Conservation (phyloP, 2,329 filamentous ascomycete genomes). For the Calonectria naviculata region DNA sequence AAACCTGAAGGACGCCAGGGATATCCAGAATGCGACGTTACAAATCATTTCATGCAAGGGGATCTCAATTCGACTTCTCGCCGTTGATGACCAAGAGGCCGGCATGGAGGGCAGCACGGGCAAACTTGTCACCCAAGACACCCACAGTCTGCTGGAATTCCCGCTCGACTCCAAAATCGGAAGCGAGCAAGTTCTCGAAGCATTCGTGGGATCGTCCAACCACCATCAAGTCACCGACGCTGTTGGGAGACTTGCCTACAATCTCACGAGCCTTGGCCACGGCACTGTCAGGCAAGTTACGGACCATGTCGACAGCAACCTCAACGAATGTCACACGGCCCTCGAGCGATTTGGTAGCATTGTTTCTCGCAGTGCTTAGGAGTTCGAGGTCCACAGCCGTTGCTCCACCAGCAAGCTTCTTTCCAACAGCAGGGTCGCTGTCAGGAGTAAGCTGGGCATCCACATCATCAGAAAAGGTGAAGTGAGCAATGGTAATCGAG, state of each 20-base stretch:
- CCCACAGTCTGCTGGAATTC: slow-evolving; percentile 41
- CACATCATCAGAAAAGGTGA: slow-evolving; percentile 35
- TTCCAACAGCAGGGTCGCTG: slow-evolving; percentile 23
- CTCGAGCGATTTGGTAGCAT: slow-evolving; percentile 27
- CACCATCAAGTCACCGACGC: slow-evolving; percentile 40
- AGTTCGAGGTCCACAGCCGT: slow-evolving; percentile 43
- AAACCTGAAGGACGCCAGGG: not conserved
- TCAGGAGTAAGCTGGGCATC: slow-evolving; percentile 7
- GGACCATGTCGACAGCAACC: slow-evolving; percentile 35
- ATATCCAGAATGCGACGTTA: not conserved
- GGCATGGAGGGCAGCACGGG: slow-evolving; percentile 40
- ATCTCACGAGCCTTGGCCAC: slow-evolving; percentile 29
- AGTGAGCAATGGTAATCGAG: slow-evolving; percentile 77
- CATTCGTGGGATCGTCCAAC: slow-evolving; percentile 35
- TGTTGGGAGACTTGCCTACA: slow-evolving; percentile 37
- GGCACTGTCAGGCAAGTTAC: slow-evolving; percentile 40
- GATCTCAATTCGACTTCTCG: slow-evolving; percentile 16
- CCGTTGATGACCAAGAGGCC: slow-evolving; percentile 43
- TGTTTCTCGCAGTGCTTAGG: slow-evolving; percentile 35
- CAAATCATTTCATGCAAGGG: not conserved
- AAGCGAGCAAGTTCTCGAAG: slow-evolving; percentile 26
- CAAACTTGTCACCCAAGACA: slow-evolving; percentile 39
- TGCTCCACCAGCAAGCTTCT: slow-evolving; percentile 18
- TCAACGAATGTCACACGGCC: slow-evolving; percentile 35
- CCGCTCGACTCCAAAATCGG: slow-evolving; percentile 39